Conservation (phyloP, 345 rosid genomes). For the Zanthoxylum bungeanum region DNA sequence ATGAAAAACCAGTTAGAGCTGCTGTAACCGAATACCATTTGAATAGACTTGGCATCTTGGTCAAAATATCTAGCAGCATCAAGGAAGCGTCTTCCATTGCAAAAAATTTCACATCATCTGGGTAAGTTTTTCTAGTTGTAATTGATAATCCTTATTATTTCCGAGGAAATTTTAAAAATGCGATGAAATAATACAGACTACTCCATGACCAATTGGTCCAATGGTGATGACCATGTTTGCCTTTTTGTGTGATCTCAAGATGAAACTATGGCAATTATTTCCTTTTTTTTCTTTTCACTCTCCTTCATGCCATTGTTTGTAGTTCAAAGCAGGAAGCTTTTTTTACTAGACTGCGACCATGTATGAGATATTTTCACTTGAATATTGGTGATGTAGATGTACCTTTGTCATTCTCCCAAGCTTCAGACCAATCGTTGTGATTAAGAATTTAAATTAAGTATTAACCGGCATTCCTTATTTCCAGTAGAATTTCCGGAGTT, state of each 20-base stretch:
- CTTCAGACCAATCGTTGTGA: not conserved
- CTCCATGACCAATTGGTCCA: not conserved
- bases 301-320: not conserved
- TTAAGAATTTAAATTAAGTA: not conserved
- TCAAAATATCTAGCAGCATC: constrained; percentile 57
- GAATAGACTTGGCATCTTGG: constrained; percentile 81
- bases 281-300: not conserved
- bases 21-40: constrained; percentile 86
- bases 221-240: not conserved
- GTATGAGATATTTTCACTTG: not conserved
- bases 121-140: constrained; percentile 37
- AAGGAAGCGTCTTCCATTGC: constrained; percentile 34
- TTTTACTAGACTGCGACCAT: not conserved
- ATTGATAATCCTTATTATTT: not conserved
- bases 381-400: not conserved
- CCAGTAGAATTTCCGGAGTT: not conserved
- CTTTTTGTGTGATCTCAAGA: not conserved
- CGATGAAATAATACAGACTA: not conserved
- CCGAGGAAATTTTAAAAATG: not conserved
- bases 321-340: not conserved
- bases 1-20: constrained; percentile 85
- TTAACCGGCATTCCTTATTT: not conserved
- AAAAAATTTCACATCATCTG: constrained; percentile 42
- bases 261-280: not conserved
- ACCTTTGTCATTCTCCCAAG: not conserved